phyloP scores from a whole-genome alignment of 2,329 filamentous ascomycete species.

The Talaromyces sp. region DNA sequence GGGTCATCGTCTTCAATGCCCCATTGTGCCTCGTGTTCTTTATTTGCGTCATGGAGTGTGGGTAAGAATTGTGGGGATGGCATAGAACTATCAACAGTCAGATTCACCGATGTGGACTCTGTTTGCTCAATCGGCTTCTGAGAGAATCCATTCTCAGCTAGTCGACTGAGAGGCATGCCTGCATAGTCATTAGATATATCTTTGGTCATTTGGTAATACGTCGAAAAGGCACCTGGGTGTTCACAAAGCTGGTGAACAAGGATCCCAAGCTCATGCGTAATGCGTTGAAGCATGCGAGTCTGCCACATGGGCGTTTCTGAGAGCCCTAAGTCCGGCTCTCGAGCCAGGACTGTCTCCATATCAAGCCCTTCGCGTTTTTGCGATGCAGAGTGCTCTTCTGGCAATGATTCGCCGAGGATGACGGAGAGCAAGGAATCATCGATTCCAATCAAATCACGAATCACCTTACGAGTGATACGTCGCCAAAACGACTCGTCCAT shows the following conservation, averaged over 20 bases:
- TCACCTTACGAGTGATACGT: constrained; percentile 79
- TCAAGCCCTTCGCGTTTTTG: constrained; percentile 37
- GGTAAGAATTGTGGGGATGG: constrained; percentile 53
- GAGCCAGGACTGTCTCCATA: constrained; percentile 37
- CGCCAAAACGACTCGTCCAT: constrained; percentile 74
- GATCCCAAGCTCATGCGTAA: constrained; percentile 83
- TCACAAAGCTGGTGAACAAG: constrained; percentile 82
- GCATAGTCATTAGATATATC: constrained; percentile 71
- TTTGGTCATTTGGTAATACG: constrained; percentile 69
- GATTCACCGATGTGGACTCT: constrained; percentile 14
- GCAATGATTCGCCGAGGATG: constrained; percentile 80
- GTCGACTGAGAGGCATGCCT: constrained; percentile 62
- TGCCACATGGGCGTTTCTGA: constrained; percentile 49
- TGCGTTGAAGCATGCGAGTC: constrained; percentile 74
- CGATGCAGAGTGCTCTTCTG: constrained; percentile 33
- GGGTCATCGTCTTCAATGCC: constrained; percentile 65
- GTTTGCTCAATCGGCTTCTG: constrained; percentile 11
- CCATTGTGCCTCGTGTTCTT: constrained; percentile 62
- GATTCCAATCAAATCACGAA: constrained; percentile 86
- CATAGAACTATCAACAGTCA: constrained; percentile 29
- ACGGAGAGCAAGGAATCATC: constrained; percentile 83
- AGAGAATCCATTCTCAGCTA: constrained; percentile 28
- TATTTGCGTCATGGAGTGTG: constrained; percentile 46
- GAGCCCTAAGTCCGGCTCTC: constrained; percentile 30
- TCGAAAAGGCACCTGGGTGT: constrained; percentile 85